phyloP scores from a whole-genome alignment of 2,329 filamentous ascomycete genomes.

The Cercospora zeina region DNA sequence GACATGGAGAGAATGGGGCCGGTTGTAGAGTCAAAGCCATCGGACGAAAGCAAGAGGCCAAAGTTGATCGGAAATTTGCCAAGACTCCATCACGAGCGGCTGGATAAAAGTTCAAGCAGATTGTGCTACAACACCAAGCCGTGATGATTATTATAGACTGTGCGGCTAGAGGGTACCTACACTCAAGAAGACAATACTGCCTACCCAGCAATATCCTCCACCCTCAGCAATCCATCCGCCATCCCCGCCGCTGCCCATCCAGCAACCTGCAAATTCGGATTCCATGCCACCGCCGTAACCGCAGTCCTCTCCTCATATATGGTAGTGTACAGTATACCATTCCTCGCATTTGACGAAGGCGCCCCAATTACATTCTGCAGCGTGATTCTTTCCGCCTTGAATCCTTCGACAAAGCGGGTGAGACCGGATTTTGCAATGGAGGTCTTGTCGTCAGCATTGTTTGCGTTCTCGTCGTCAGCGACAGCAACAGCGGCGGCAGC shows the following conservation, averaged over 20 bases:
- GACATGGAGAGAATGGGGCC: background rate
- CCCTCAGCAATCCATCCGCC: slow-evolving; percentile 51
- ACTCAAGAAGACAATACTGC: background rate
- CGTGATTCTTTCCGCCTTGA: slow-evolving; percentile 37
- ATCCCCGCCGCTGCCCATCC: slow-evolving; percentile 55
- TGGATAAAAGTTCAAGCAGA: background rate
- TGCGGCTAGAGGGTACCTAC: background rate
- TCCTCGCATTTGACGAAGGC: slow-evolving; percentile 27
- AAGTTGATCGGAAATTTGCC: background rate
- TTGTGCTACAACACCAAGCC: background rate
- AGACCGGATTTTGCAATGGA: slow-evolving; percentile 29
- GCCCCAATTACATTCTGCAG: slow-evolving; percentile 23
- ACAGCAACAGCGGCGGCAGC: slow-evolving; percentile 7
- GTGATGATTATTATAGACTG: background rate
- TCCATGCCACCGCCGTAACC: slow-evolving; percentile 52
- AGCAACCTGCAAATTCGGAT: slow-evolving; percentile 52
- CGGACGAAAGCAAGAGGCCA: background rate
- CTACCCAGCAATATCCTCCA: slow-evolving; percentile 48
- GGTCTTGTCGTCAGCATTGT: background rate
- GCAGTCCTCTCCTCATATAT: slow-evolving; percentile 50
- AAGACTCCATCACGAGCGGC: background rate
- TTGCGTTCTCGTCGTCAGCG: background rate
- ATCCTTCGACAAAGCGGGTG: slow-evolving; percentile 47
- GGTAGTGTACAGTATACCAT: slow-evolving; percentile 39
- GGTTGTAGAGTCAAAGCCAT: background rate